Evolutionary conservation across 2,329 filamentous ascomycete species (phyloP), one percentile per base, ranked within the genome.

Genomic region (Ceratocystis alfenasii): DNA sequence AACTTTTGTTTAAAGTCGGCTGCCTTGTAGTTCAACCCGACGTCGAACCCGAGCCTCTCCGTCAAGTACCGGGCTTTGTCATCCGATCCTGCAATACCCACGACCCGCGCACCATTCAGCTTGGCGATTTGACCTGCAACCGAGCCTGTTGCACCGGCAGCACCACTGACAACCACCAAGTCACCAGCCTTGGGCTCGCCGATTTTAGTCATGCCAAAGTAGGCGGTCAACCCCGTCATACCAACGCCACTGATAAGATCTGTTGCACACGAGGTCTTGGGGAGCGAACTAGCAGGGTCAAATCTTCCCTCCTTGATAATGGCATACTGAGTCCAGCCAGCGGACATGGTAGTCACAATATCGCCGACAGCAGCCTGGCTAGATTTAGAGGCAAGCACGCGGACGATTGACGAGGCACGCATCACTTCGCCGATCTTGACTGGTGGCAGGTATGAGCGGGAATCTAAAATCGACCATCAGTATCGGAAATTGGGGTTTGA

Each of bases 91-190:
- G 85, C 85, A 68, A 89, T 78, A 5, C 87, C 87, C 25, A 87
- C 74, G 12, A 89, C 83, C 2, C 79, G 70, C 61, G 76, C 76
- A 12, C 87, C 88, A 74, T 85, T 84, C 64, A 90, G 76, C 78
- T 89, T 90, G 20, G 87, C 87, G 70, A 92, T 89, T 75, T 93
- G 89, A 0, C 87, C 88, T 0, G 84, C 88, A 1, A 92, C 83
- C 71, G 82, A 87, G 1, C 89, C 89, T 0, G 89, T 92, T 0
- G 88, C 89, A 1, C 89, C 89, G 0, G 89, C 89, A 1, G 89
- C 89, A 5, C 87, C 88, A 7, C 84, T 88, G 0, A 93, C 86
- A 6, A 92, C 87, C 1, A 93, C 88, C 3, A 87, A 85, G 69
- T 92, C 87, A 3, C 87, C 87, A 1, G 81, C 74, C 73, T 86